Evolutionary conservation across 148 eudicot genomes (phyloP), one percentile per base, ranked within the genome.

Genomic region (Camellia japonica): DNA sequence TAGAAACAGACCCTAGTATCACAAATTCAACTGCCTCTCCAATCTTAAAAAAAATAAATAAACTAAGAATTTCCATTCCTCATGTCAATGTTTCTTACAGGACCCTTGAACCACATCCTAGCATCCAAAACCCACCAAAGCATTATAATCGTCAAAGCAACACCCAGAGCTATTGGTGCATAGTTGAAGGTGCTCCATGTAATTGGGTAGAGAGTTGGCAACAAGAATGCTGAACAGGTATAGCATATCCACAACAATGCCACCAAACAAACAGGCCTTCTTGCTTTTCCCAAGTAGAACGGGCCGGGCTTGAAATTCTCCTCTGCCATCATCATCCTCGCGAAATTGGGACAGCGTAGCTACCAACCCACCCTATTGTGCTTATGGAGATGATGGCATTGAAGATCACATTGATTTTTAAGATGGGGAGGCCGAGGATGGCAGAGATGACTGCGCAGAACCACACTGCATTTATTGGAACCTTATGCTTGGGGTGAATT

Each of bases 351-450:
- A 89, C 89, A 4, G 90, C 91, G 60, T 88, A 91, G 3, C 91
- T 90, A 9, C 94, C 94, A 0, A 91, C 91, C 94, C 94, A 91
- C 55, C 94, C 94, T 2, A 91, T 87, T 0, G 92, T 89, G 73
- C 91, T 88, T n/a, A 89, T 82, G 1, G 92, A 91, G 11, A 89
- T 88, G 76, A 89, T 85, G 83, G 92, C 91, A 3, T 86, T 89
- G 70, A 91, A 91, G 7, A 89, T 82, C 43, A 85, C 94, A 7
- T 87, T 87, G 23, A 91, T 79, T 51, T 88, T 88, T 30, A 89
- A 75, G 47, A 91, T 89, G 7, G 94, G 94, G 18, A 91, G 85
- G 9, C 94, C 91, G 0, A 91, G 84, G 55, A 91, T 84, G 41
- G 83, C 78, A 71, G 90, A 84, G 20, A 91, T 42, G 43, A 79